Evolutionary conservation across 2,329 filamentous ascomycete species (phyloP).

Genomic region (Alternaria dauci): DNA sequence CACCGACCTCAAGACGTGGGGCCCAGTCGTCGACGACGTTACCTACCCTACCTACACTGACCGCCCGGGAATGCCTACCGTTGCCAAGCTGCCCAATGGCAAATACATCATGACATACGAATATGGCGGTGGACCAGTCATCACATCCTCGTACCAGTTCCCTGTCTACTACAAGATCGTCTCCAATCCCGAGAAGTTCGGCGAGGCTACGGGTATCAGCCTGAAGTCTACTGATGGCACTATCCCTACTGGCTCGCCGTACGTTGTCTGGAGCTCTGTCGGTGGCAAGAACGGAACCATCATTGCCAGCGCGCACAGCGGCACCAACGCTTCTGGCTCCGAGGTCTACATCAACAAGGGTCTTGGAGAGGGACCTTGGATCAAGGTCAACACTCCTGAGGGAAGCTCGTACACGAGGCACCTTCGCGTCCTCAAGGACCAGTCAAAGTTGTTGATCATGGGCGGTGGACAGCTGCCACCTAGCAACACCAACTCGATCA

Average conservation of each 20-base stretch:
- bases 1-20: conserved; percentile 68
- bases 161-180: conserved; percentile 63
- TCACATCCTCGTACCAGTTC: conserved; percentile 51
- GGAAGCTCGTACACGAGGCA: conserved; percentile 57
- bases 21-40: conserved; percentile 67
- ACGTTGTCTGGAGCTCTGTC: conserved; percentile 61
- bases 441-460: conserved; percentile 52
- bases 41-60: conserved; percentile 68
- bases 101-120: conserved; percentile 73
- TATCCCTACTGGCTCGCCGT: conserved; percentile 58
- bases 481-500: conserved; percentile 43
- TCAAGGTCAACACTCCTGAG: conserved; percentile 54
- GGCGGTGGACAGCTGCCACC: conserved; percentile 52
- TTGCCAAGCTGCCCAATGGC: conserved; percentile 66
- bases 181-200: conserved; percentile 58
- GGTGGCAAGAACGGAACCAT: conserved; percentile 61
- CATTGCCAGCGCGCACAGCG: conserved; percentile 55
- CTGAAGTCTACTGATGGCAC: conserved; percentile 58
- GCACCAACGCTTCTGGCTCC: conserved; percentile 17
- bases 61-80: conserved; percentile 73
- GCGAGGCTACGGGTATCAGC: conserved; percentile 50
- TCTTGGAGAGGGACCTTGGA: conserved; percentile 57
- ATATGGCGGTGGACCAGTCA: conserved; percentile 60
- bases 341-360: conserved; percentile 60
- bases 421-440: conserved; percentile 55